phyloP scores from a whole-genome alignment of 2,329 filamentous ascomycete species.

The Shiraia sp. region DNA sequence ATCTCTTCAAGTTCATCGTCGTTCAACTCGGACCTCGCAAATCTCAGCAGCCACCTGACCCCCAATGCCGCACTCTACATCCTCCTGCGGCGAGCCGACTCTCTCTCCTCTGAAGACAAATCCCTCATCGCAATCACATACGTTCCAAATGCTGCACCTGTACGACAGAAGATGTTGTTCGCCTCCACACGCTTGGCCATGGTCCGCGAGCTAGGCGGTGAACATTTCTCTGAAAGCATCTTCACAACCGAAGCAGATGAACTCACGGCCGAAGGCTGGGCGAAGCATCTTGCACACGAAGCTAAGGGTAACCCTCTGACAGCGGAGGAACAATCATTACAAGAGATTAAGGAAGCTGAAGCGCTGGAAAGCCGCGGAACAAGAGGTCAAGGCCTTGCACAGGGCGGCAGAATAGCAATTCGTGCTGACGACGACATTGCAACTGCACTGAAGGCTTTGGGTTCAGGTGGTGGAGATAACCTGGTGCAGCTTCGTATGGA shows the following conservation, averaged over 20 bases:
- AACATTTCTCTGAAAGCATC: constrained; percentile 76
- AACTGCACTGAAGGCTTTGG: constrained; percentile 64
- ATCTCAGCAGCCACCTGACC: constrained; percentile 66
- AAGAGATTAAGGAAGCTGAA: constrained; percentile 75
- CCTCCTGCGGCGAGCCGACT: constrained; percentile 70
- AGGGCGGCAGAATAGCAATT: constrained; percentile 51
- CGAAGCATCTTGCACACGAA: constrained; percentile 70
- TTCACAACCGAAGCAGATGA: constrained; percentile 73
- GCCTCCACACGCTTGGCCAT: constrained; percentile 76
- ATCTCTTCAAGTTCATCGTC: constrained; percentile 56
- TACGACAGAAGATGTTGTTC: constrained; percentile 86
- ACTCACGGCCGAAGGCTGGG: constrained; percentile 70
- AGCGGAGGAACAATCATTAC: constrained; percentile 73
- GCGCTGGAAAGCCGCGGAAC: constrained; percentile 74
- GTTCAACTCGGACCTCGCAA: constrained; percentile 67
- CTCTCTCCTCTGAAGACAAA: constrained; percentile 43
- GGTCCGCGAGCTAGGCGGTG: constrained; percentile 74
- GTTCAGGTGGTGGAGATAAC: constrained; percentile 51
- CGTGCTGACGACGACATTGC: constrained; percentile 65
- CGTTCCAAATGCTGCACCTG: constrained; percentile 76
- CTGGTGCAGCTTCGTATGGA: constrained; percentile 77
- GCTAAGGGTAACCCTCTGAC: constrained; percentile 69
- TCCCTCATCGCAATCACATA: constrained; percentile 72
- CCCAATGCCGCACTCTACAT: constrained; percentile 72
- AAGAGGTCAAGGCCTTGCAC: constrained; percentile 50